A percentile compares a stretch with the other conserved stretches of the same genome.
These are phyloP conservation scores for Aspergillus cejpii DNA, from an alignment of 2,329 filamentous ascomycete species.

Conservation along the genomic window DNA sequence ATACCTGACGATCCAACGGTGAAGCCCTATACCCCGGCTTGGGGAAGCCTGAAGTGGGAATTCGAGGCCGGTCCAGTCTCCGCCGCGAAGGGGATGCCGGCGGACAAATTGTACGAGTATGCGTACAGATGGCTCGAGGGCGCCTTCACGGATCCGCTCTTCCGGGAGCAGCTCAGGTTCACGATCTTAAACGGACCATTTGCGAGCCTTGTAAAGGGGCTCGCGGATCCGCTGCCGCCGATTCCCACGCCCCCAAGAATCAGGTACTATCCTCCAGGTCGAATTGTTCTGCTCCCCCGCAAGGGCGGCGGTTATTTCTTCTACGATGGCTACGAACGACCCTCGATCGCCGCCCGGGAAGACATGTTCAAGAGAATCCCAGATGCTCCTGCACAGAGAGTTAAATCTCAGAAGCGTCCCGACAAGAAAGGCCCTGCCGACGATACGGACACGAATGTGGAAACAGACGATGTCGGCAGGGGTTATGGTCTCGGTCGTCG, in stretches of 20 bases:
- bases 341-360: slow-evolving; percentile 4
- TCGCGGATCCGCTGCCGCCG: slow-evolving; percentile 21
- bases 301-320: background rate
- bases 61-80: slow-evolving; percentile 17
- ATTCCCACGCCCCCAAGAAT: slow-evolving; percentile 12
- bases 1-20: background rate
- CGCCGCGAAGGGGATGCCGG: slow-evolving; percentile 1
- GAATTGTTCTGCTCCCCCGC: background rate
- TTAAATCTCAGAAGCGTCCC: background rate
- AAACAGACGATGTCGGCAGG: slow-evolving; percentile 1
- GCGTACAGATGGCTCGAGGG: slow-evolving; percentile 18
- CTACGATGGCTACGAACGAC: slow-evolving; percentile 8
- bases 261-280: background rate
- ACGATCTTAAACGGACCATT: slow-evolving; percentile 4
- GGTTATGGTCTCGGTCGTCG: slow-evolving; percentile 1
- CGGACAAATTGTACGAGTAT: slow-evolving; percentile 13
- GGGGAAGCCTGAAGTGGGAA: slow-evolving; percentile 9
- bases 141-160: slow-evolving; percentile 9
- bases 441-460: background rate
- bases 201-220: slow-evolving; percentile 3
- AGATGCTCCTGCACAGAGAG: background rate
- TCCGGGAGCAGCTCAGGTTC: slow-evolving; percentile 12
- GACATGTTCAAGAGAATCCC: slow-evolving; percentile 1
- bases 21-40: background rate
- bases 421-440: background rate